A percentile compares a stretch with the other conserved stretches of the same genome.
phyloP scores from a whole-genome alignment of 129 eudicot genomes.

The Mikania micrantha region DNA sequence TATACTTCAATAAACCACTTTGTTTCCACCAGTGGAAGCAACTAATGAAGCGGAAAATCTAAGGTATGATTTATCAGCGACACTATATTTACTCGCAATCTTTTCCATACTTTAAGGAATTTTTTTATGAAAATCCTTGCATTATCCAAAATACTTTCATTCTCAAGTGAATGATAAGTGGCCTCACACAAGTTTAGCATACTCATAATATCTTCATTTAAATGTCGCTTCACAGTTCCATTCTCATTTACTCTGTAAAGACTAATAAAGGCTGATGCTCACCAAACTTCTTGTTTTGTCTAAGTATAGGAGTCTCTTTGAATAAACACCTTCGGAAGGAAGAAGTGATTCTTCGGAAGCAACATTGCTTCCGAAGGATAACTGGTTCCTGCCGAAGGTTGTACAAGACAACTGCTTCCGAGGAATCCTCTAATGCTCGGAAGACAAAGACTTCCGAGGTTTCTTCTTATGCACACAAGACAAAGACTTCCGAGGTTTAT shows the following conservation, averaged over 20 bases:
- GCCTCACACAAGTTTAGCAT: constrained; percentile 44
- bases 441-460: no score
- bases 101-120: constrained; percentile 10
- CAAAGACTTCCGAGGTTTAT: no score
- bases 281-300: no score
- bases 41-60: constrained; percentile 37
- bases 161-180: constrained; percentile 24
- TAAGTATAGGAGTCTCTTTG: no score
- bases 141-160: constrained; percentile 30
- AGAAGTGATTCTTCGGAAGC: no score
- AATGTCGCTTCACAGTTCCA: constrained; percentile 21
- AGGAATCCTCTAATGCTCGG: no score
- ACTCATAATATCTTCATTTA: constrained; percentile 16
- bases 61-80: constrained; percentile 31
- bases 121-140: constrained; percentile 25
- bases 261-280: no score
- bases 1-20: constrained; percentile 37
- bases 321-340: no score
- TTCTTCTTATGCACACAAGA: no score
- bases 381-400: no score
- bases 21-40: constrained; percentile 29
- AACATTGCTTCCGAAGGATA: no score
- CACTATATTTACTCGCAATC: not conserved
- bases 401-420: no score
- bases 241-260: constrained; percentile 21